Conservation (phyloP, 2,329 filamentous ascomycete species). For the Colletotrichum lentis region DNA sequence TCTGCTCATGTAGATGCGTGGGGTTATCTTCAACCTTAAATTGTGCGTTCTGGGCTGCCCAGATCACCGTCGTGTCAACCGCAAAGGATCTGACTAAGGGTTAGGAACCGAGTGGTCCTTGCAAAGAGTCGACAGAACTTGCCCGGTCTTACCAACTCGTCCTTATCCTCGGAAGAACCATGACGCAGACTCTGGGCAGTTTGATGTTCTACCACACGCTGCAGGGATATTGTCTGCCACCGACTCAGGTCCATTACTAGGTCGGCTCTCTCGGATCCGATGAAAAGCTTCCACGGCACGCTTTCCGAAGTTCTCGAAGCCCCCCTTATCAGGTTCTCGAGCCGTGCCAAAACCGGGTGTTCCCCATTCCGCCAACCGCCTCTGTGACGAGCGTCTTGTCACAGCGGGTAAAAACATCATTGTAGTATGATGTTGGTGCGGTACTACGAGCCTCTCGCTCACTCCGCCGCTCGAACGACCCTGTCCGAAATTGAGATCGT, state of each 20-base stretch:
- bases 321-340: constrained; percentile 12
- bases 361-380: constrained; percentile 15
- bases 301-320: constrained; percentile 31
- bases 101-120: constrained; percentile 8
- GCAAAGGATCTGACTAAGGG: constrained; percentile 14
- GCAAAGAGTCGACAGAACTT: constrained; percentile 1
- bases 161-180: constrained; percentile 20
- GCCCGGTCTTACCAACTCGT: neutral
- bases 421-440: neutral
- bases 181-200: constrained; percentile 19
- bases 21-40: constrained; percentile 25
- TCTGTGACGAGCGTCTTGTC: constrained; percentile 35
- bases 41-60: neutral
- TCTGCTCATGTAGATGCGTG: constrained; percentile 3
- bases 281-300: constrained; percentile 5
- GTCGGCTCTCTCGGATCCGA: constrained; percentile 21
- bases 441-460: neutral
- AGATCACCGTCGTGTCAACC: constrained; percentile 21
- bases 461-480: neutral
- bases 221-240: constrained; percentile 23
- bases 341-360: constrained; percentile 22
- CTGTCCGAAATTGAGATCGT: constrained; percentile 14
- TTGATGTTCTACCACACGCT: neutral
- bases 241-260: constrained; percentile 23
- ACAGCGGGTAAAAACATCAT: constrained; percentile 1